These are phyloP conservation scores for Dipteronia dyeriana DNA, from an alignment of 345 rosid species.

Conservation along the genomic window DNA sequence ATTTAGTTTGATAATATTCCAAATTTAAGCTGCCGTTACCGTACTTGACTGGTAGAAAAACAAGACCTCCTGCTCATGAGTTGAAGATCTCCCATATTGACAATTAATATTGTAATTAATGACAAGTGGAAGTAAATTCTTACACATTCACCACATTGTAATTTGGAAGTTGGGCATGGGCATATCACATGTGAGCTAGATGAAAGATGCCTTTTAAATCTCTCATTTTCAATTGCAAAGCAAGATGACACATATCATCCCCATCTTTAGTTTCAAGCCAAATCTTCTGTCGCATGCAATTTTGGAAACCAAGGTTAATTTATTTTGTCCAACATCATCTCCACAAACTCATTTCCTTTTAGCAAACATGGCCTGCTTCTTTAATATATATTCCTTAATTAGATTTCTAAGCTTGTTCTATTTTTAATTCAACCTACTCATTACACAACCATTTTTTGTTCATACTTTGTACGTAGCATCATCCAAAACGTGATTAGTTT, in stretches of 20 bases:
- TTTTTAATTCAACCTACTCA: no score
- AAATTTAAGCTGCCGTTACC: no score
- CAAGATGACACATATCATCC: slow-evolving; percentile 9
- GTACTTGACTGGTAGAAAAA: no score
- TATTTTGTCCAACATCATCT: not conserved
- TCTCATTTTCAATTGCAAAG: slow-evolving; percentile 7
- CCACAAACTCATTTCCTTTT: not conserved
- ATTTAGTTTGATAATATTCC: no score
- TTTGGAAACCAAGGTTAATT: slow-evolving; percentile 2
- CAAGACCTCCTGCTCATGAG: no score
- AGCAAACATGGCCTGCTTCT: slow-evolving; percentile 20
- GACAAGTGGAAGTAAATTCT: not conserved
- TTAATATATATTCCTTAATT: not conserved
- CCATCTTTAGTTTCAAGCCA: slow-evolving; percentile 22
- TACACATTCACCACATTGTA: no score
- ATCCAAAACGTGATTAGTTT: no score
- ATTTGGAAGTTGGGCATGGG: not conserved
- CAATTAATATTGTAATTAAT: not conserved
- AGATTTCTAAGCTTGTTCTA: no score
- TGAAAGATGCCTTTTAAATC: slow-evolving; percentile 21
- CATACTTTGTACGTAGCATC: no score
- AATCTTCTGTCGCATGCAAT: slow-evolving; percentile 26
- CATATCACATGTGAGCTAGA: not conserved
- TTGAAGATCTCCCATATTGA: no score
- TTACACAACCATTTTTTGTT: no score